phyloP scores from a whole-genome alignment of 2,329 filamentous ascomycete species.

The Calonectria ilicicola region DNA sequence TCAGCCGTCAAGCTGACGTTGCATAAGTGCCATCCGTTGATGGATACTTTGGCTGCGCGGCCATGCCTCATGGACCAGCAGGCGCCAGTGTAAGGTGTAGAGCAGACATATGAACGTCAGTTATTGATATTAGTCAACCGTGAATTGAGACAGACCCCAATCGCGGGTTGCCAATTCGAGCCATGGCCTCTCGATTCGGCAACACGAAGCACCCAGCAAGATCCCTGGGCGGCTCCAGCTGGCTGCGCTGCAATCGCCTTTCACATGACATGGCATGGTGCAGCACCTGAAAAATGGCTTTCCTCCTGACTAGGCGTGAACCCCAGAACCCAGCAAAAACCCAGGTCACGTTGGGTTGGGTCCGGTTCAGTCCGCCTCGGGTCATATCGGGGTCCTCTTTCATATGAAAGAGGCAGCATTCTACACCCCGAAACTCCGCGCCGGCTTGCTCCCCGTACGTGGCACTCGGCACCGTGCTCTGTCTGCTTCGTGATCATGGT shows the following conservation, averaged over 20 bases:
- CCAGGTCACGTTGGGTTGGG: neutral
- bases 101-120: neutral
- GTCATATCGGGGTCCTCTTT: slow-evolving; percentile 11
- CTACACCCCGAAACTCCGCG: slow-evolving; percentile 8
- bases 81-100: neutral
- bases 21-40: slow-evolving; percentile 15
- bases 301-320: slow-evolving; percentile 3
- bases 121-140: neutral
- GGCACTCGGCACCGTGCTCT: neutral
- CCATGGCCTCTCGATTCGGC: neutral
- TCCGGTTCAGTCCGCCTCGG: slow-evolving; percentile 19
- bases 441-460: neutral
- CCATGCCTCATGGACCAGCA: neutral
- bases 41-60: neutral
- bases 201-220: neutral
- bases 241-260: slow-evolving; percentile 1
- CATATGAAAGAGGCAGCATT: slow-evolving; percentile 7
- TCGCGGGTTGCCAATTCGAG: slow-evolving; percentile 19
- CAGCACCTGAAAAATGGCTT: neutral
- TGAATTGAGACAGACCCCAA: neutral
- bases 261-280: slow-evolving; percentile 7
- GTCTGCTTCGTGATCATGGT: neutral
- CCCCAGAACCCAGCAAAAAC: neutral
- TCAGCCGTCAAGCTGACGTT: slow-evolving; percentile 4
- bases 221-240: neutral